Conservation (phyloP, 1,139 yeast species). For the Pichia sp. region DNA sequence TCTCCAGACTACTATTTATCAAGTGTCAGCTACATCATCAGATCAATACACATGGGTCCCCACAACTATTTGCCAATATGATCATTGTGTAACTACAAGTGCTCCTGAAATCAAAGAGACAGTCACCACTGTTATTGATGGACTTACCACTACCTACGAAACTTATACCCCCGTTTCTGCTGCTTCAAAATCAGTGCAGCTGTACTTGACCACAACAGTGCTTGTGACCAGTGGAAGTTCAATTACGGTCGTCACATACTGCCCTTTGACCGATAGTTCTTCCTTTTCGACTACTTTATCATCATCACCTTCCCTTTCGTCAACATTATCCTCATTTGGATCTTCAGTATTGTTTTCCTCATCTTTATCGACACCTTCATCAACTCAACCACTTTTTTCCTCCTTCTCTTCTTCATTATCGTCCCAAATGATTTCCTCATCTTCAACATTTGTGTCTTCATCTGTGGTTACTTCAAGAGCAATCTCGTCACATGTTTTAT, state of each 20-base stretch:
- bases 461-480: background rate
- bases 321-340: too few relatives aligned
- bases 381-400: too few relatives aligned
- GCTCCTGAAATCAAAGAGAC: slow-evolving; percentile 9
- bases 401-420: background rate
- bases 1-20: slow-evolving; percentile 7
- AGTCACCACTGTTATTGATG: slow-evolving; percentile 12
- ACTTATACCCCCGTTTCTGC: slow-evolving; percentile 11
- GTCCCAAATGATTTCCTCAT: background rate
- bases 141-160: background rate
- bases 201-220: slow-evolving; percentile 8
- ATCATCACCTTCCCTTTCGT: too few relatives aligned
- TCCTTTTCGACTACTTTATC: background rate
- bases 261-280: slow-evolving; percentile 21
- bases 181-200: slow-evolving; percentile 11
- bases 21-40: slow-evolving; percentile 6
- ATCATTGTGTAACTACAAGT: slow-evolving; percentile 14
- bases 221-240: slow-evolving; percentile 19
- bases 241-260: slow-evolving; percentile 20
- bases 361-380: background rate
- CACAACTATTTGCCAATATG: slow-evolving; percentile 13
- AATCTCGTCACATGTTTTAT: slow-evolving; percentile 7
- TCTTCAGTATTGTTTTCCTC: background rate
- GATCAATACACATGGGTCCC: slow-evolving; percentile 9
- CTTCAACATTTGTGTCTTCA: background rate